Evolutionary conservation across 306 rosid genomes (phyloP).

Genomic region (Prunus mume): DNA sequence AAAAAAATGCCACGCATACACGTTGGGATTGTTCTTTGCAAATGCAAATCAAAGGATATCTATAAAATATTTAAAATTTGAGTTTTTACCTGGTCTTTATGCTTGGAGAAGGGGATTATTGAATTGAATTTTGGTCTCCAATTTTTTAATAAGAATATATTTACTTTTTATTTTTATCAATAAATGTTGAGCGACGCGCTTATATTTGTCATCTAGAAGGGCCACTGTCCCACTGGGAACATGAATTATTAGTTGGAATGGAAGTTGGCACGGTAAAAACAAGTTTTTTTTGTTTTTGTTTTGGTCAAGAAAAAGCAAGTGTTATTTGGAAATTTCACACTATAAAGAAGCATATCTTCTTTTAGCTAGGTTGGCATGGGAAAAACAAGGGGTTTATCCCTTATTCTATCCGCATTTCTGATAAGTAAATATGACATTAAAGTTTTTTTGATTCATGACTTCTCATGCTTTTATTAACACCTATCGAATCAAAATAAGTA

Average conservation of each 20-base stretch:
- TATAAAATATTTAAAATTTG: background rate
- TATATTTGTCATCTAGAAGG: background rate
- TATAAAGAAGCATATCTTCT: background rate
- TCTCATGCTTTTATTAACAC: too few species aligned
- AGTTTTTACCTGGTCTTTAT: background rate
- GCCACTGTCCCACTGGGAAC: background rate
- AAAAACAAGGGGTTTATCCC: too few species aligned
- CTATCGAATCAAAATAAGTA: too few species aligned
- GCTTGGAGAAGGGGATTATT: background rate
- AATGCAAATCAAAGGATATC: background rate
- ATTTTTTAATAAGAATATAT: background rate
- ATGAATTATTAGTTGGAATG: background rate
- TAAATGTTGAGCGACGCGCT: background rate
- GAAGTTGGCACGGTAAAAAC: background rate
- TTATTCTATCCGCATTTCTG: too few species aligned
- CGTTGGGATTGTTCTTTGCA: background rate
- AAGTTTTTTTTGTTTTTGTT: too few species aligned
- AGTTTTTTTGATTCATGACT: too few species aligned
- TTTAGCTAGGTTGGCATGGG: too few species aligned
- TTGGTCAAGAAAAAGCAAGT: background rate
- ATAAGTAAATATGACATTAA: too few species aligned
- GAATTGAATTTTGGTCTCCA: background rate
- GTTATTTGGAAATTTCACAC: background rate
- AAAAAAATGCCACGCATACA: background rate
- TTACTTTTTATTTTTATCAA: background rate